Conservation (phyloP, 306 rosid genomes). For the Phaseolus lunatus region DNA sequence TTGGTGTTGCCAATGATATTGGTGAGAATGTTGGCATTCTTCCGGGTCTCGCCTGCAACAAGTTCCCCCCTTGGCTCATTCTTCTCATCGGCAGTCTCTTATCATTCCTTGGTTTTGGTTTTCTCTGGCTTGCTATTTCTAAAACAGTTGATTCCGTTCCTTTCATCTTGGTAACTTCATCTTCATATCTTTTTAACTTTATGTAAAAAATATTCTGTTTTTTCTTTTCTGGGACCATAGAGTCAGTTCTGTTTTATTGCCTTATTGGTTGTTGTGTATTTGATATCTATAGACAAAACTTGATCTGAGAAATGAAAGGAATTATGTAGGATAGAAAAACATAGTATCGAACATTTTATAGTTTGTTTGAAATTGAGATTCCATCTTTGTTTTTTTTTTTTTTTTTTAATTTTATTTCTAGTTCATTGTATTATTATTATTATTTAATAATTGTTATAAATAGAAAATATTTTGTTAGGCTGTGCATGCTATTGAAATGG, state of each 20-base stretch:
- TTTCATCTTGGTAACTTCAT: conserved; percentile 61
- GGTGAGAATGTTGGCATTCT: conserved; percentile 85
- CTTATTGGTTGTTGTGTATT: background rate
- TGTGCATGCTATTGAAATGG: background rate
- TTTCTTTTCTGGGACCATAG: background rate
- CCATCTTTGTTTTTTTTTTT: background rate
- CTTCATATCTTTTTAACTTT: background rate
- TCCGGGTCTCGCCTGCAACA: conserved; percentile 78
- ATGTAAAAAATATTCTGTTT: background rate
- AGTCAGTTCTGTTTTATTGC: background rate
- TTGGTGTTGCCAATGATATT: conserved; percentile 83
- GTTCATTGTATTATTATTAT: background rate
- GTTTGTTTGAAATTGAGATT: conserved; percentile 14
- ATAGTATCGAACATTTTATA: background rate
- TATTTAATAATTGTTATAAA: conserved; percentile 2
- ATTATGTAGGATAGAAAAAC: conserved; percentile 7
- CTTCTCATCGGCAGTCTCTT: conserved; percentile 63
- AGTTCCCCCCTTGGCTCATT: conserved; percentile 77
- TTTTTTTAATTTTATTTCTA: too few relatives aligned
- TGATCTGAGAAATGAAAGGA: conserved; percentile 10
- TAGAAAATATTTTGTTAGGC: background rate
- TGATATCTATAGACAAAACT: background rate
- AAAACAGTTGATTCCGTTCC: conserved; percentile 57
- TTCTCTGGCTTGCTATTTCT: conserved; percentile 67
- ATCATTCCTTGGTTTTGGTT: conserved; percentile 71